Conservation (phyloP, 1,139 yeast species). For the Geotrichum aggregatum region DNA sequence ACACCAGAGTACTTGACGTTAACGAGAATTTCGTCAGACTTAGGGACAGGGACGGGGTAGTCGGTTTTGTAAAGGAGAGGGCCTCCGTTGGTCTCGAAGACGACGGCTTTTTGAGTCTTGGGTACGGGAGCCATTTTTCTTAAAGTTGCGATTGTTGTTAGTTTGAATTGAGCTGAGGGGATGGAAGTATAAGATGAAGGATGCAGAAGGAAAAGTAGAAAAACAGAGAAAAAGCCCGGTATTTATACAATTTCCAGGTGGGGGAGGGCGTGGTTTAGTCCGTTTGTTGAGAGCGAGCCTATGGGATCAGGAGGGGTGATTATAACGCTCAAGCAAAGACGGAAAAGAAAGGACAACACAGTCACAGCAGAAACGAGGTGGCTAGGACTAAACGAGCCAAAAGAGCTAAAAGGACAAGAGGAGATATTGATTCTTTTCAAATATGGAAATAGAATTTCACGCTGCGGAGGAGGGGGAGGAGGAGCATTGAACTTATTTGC, state of each 20-base stretch:
- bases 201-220: slow-evolving; percentile 6
- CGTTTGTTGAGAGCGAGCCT: too few species aligned
- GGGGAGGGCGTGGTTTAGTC: too few species aligned
- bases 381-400: too few species aligned
- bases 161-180: not conserved
- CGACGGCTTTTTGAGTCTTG: slow-evolving; percentile 64
- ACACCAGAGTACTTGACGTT: slow-evolving; percentile 64
- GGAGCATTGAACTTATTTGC: too few species aligned
- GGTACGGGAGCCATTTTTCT: slow-evolving; percentile 44
- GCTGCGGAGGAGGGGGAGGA: too few species aligned
- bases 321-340: too few species aligned
- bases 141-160: not conserved
- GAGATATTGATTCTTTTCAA: too few species aligned
- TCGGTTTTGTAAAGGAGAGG: slow-evolving; percentile 53
- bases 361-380: too few species aligned
- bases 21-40: slow-evolving; percentile 56
- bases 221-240: slow-evolving; percentile 1
- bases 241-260: slow-evolving; percentile 12
- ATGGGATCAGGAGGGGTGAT: not conserved
- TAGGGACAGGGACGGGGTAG: slow-evolving; percentile 60
- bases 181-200: not conserved
- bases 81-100: slow-evolving; percentile 67
- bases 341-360: too few species aligned
- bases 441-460: too few species aligned
- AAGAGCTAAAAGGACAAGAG: too few species aligned